Evolutionary conservation across 495 filamentous ascomycete species (phyloP), one percentile per base, ranked within the genome.

Genomic region (Tuber umbilicatum): DNA sequence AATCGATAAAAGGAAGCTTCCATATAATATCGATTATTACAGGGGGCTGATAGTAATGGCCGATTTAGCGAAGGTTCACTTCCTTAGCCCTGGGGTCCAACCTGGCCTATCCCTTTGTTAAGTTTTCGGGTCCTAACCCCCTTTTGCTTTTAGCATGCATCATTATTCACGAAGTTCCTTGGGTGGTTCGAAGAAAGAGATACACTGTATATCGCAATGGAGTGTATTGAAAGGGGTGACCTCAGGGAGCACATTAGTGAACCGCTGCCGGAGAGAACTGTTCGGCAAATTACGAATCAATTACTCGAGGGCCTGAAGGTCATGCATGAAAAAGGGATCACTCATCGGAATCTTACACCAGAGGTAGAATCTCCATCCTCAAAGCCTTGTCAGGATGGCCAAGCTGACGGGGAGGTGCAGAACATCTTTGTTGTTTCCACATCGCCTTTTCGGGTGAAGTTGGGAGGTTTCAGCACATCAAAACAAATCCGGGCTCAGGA

Each of bases 261-360:
- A 39, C 40, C 14, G 10, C 41, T 74, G 31, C 0, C 19, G 2
- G 55, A 77, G 38, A 37, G 3, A 4, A 23, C 42, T 7, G 68
- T 75, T 35, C 37, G 40, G n/a, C 14, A 6, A 23, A 37, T 74
- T 42, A 9, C 68, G 12, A 71, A 43, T 17, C 75, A 74, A 45
- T 16, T 77, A 19, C 69, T 74, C 4, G 68, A 74, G 55, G 75
- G 75, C 16, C 41, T 77, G 9, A 69, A n/a, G n/a, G n/a, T n/a
- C n/a, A n/a, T n/a, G n/a, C n/a, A n/a, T n/a, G n/a, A n/a, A n/a
- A n/a, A n/a, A n/a, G 38, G 31, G 12, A 55, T 77, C 27, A 68
- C 40, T 31, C 72, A 76, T 40, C 68, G 75, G 1, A 71, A 76
- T 45, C 35, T 76, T 14, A 70, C 70, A 23, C 74, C 74, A 5